Base-by-base conservation (phyloP, 345 rosid species). In the Gossypium bickii region DNA sequence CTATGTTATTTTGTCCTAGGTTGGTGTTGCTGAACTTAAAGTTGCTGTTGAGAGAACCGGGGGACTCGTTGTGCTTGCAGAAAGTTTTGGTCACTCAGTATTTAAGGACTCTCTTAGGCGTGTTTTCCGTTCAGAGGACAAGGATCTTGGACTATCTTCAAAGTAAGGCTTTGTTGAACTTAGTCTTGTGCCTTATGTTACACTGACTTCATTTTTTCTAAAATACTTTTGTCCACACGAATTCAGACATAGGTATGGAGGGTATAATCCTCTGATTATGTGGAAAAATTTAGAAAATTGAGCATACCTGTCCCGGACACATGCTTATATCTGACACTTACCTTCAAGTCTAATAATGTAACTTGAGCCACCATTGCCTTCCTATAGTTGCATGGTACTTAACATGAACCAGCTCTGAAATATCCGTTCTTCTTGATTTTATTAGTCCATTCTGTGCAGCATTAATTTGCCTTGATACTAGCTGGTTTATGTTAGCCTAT, bases 51-150 rank as follows among this genome's bases (percentile, higher is more conserved):
- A 94, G 83, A 86, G 82, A 85, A 91, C 97, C 25, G 98, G 98
- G 71, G 98, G 98, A 22, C 89, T 92, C 78, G 93, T 94, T 60
- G 98, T 92, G 82, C 98, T 94, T 84, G 92, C 98, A 65, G 98
- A 94, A 85, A 94, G 98, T 84, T 94, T 94, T 86, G 97, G 95
- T 71, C 97, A 92, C 78, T 84, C 95, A 27, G 97, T 94, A 58
- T 92, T 90, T 79, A 92, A 82, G 84, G 91, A 92, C 76, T 94
- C 98, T 69, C 88, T 94, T 58, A 89, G 80, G 77, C 95, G 82
- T 7, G 84, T 94, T 48, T 92, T 92, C 74, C 93, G 83, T 78
- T 87, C 84, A 9, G 92, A 86, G 75, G 97, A 92, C 75, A 74
- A 77, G 82, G 97, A 94, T 82, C 93, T 92, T 67, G 89, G 95